A percentile compares a stretch with the other conserved stretches of the same genome.
Conservation (phyloP, 805 yeast species). For the Myxozyma kluyveri region DNA sequence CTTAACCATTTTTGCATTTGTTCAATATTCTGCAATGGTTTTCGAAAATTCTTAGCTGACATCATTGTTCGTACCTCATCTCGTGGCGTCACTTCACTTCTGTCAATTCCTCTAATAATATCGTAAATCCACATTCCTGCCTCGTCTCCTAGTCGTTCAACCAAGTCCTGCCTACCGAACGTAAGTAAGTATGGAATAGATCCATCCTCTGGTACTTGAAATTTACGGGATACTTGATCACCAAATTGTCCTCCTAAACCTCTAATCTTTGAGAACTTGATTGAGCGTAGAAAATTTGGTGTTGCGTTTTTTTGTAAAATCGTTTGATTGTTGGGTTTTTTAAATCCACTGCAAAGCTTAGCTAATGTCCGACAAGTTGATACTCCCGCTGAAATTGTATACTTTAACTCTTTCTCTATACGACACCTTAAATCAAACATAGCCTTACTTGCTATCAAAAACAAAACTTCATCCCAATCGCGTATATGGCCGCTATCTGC, state of each 20-base stretch:
- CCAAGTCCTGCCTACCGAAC: slow-evolving; percentile 44
- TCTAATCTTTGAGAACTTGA: slow-evolving; percentile 73
- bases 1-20: slow-evolving; percentile 77
- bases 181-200: slow-evolving; percentile 53
- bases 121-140: slow-evolving; percentile 57
- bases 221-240: slow-evolving; percentile 48
- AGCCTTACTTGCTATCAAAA: slow-evolving; percentile 63
- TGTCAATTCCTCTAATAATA: slow-evolving; percentile 61
- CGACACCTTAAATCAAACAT: slow-evolving; percentile 53
- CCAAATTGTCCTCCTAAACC: slow-evolving; percentile 92
- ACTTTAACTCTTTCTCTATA: slow-evolving; percentile 58
- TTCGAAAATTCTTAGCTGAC: slow-evolving; percentile 74
- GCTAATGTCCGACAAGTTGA: slow-evolving; percentile 74
- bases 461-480: slow-evolving; percentile 85
- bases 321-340: slow-evolving; percentile 80
- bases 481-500: neutral
- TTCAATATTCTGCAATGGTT: slow-evolving; percentile 48
- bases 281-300: slow-evolving; percentile 53
- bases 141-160: slow-evolving; percentile 43
- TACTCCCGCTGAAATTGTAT: slow-evolving; percentile 88
- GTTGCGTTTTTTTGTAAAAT: slow-evolving; percentile 54
- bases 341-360: slow-evolving; percentile 79
- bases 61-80: slow-evolving; percentile 80
- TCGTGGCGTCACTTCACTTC: slow-evolving; percentile 52
- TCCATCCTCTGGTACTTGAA: slow-evolving; percentile 51